Evolutionary conservation across 345 rosid species (phyloP).

Genomic region (Geranium rotundifolium): DNA sequence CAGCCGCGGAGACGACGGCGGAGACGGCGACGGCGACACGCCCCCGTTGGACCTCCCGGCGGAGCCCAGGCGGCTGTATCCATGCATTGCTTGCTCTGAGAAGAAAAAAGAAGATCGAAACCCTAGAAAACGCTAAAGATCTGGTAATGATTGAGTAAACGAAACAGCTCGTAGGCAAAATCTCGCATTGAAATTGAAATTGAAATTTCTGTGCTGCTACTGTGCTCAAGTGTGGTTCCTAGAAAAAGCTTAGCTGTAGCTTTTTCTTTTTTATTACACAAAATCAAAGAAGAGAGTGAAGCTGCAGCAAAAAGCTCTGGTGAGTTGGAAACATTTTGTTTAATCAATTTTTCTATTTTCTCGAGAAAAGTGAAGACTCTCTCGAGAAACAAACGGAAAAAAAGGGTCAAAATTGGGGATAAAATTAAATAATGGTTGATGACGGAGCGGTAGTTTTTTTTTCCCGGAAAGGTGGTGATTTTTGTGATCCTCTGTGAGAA

Average conservation of each 20-base stretch:
- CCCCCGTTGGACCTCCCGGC: slow-evolving; percentile 29
- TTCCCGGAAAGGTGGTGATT: too few relatives aligned
- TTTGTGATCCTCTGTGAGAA: too few relatives aligned
- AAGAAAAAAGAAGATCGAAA: neutral
- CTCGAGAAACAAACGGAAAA: neutral
- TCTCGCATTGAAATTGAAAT: neutral
- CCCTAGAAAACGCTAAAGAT: neutral
- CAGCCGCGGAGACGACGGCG: slow-evolving; percentile 77
- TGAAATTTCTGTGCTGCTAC: too few relatives aligned
- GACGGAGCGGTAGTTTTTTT: too few relatives aligned
- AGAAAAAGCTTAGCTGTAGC: neutral
- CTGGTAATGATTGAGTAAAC: neutral
- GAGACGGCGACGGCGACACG: slow-evolving; percentile 29
- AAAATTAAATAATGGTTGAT: too few relatives aligned
- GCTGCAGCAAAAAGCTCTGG: neutral
- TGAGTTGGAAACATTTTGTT: too few relatives aligned
- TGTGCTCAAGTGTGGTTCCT: neutral
- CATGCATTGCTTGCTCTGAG: slow-evolving; percentile 33
- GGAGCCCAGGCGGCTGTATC: slow-evolving; percentile 75
- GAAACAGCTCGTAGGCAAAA: neutral
- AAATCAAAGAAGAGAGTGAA: neutral
- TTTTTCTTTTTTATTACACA: too few relatives aligned
- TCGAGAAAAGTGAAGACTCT: neutral
- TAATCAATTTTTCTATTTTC: neutral
- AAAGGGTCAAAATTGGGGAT: too few relatives aligned